Conservation (phyloP, 2,329 filamentous ascomycete genomes). For the Chaetomiaceae sp. region DNA sequence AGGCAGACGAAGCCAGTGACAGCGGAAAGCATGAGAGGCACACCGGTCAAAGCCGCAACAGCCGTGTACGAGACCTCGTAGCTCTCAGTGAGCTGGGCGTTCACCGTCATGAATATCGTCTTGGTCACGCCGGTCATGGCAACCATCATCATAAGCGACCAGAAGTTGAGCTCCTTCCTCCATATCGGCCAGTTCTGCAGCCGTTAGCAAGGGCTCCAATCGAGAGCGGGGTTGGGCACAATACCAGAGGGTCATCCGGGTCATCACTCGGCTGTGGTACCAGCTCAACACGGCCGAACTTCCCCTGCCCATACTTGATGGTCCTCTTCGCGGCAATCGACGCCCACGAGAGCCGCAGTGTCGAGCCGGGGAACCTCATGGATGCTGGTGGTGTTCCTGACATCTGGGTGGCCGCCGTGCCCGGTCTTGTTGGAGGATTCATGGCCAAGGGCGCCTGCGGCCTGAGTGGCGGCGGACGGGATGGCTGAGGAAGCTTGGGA, state of each 20-base stretch:
- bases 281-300: constrained; percentile 41
- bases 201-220: constrained; percentile 1
- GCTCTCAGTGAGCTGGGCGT: constrained; percentile 39
- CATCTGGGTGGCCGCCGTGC: constrained; percentile 20
- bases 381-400: constrained; percentile 11
- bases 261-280: constrained; percentile 54
- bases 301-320: constrained; percentile 47
- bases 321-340: constrained; percentile 33
- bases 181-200: constrained; percentile 52
- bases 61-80: constrained; percentile 45
- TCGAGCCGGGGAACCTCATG: constrained; percentile 33
- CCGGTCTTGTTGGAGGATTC: constrained; percentile 26
- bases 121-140: constrained; percentile 49
- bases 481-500: constrained; percentile 16
- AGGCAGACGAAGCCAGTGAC: constrained; percentile 41
- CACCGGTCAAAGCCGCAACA: constrained; percentile 47
- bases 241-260: constrained; percentile 49
- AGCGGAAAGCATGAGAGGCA: constrained; percentile 48
- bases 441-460: constrained; percentile 23
- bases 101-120: constrained; percentile 48
- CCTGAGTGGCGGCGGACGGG: constrained; percentile 16
- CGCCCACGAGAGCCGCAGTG: constrained; percentile 34
- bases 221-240: not conserved
- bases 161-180: constrained; percentile 50
- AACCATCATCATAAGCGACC: constrained; percentile 43